These are phyloP conservation scores for Chlamydomonas sphaeroides DNA, from an alignment of 139 green algal genomes.

Conservation along the genomic window DNA sequence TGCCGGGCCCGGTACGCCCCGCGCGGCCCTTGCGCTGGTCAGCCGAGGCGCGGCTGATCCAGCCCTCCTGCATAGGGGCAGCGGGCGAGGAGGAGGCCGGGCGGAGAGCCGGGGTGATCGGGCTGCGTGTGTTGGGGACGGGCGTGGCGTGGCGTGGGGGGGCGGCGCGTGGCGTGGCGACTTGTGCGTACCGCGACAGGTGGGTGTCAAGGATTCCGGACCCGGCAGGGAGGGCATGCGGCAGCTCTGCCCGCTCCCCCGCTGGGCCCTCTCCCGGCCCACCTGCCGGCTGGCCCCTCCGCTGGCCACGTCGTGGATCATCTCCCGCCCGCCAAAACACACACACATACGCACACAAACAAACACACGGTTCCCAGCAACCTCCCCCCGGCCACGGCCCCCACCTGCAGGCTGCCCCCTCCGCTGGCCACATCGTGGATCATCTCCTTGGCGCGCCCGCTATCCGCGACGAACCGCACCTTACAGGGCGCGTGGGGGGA, in stretches of 20 bases:
- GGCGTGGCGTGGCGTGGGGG: no score
- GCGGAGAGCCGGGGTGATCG: no score
- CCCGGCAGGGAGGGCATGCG: no score
- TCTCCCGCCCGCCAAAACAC: slow-evolving; percentile 27
- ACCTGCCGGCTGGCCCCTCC: slow-evolving; percentile 53
- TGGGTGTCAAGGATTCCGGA: no score
- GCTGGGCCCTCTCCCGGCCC: not conserved
- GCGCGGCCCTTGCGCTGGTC: slow-evolving; percentile 61
- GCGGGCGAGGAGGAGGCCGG: no score
- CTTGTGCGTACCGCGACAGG: no score
- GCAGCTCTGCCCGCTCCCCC: no score
- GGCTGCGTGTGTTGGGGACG: no score
- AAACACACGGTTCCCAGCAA: not conserved
- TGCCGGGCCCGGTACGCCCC: slow-evolving; percentile 58
- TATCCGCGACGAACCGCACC: slow-evolving; percentile 58
- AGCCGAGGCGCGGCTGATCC: slow-evolving; percentile 53
- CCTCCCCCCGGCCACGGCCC: not conserved
- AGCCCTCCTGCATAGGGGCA: slow-evolving; percentile 46
- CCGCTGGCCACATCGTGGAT: slow-evolving; percentile 50
- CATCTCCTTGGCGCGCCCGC: slow-evolving; percentile 59
- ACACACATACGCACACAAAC: not conserved
- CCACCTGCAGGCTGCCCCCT: slow-evolving; percentile 51
- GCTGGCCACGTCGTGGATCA: slow-evolving; percentile 53
- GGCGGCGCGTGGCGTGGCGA: no score
- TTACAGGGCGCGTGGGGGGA: no score